A percentile compares a stretch with the other conserved stretches of the same genome.
These are phyloP conservation scores for Cordyceps cicadae DNA, from an alignment of 2,329 filamentous ascomycete genomes.

Conservation along the genomic window DNA sequence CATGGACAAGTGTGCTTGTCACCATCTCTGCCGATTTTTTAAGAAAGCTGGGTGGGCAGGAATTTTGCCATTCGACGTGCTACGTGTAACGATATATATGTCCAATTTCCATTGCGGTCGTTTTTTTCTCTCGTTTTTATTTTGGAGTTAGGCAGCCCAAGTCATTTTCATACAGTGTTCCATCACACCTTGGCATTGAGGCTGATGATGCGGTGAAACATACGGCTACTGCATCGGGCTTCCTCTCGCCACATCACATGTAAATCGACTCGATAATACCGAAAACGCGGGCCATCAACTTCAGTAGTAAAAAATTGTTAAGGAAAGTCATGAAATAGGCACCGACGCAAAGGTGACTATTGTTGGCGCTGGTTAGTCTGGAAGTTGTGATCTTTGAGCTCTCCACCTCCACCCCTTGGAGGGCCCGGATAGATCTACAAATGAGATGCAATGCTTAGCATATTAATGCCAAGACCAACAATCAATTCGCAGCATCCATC, in stretches of 20 bases:
- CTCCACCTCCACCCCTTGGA: too few species aligned
- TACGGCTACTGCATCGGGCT: neutral
- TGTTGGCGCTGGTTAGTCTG: too few species aligned
- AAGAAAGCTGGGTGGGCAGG: neutral
- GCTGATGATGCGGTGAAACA: neutral
- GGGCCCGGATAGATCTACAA: too few species aligned
- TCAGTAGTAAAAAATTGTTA: too few species aligned
- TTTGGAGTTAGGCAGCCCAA: neutral
- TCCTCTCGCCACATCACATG: too few species aligned
- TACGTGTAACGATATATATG: neutral
- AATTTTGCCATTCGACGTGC: neutral
- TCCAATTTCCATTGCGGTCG: neutral
- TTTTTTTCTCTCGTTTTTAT: neutral
- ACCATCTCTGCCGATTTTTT: neutral
- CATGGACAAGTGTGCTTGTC: neutral
- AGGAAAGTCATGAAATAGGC: too few species aligned
- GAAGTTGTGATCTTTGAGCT: too few species aligned
- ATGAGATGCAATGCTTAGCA: neutral
- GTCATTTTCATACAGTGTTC: neutral
- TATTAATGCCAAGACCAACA: neutral
- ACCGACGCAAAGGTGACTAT: too few species aligned
- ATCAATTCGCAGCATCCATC: neutral
- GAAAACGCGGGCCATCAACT: too few species aligned
- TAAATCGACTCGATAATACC: too few species aligned
- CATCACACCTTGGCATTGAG: neutral